phyloP scores from a whole-genome alignment of 2,329 filamentous ascomycete species.

The Harringtonia aguacate region DNA sequence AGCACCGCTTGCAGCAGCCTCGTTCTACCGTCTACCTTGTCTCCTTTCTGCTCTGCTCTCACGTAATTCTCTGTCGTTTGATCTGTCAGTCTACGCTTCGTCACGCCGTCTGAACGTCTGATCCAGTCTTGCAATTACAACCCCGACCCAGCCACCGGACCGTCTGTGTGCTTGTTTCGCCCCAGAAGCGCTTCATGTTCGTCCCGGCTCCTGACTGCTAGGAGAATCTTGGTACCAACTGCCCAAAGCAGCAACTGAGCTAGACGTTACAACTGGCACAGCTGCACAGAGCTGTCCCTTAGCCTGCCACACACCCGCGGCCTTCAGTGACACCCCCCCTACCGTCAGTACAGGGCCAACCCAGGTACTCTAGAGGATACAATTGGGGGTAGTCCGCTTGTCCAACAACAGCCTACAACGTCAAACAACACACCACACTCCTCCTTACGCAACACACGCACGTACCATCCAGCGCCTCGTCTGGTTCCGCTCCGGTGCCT shows the following conservation, averaged over 20 bases:
- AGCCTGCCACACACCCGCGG: neutral
- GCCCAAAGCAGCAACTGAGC: conserved; percentile 8
- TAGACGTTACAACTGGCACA: neutral
- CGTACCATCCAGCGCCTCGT: neutral
- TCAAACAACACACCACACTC: neutral
- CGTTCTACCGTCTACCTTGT: neutral
- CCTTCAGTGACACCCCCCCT: neutral
- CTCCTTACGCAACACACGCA: neutral
- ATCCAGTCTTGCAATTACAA: neutral
- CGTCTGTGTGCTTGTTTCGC: neutral
- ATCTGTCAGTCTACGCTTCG: neutral
- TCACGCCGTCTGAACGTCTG: neutral
- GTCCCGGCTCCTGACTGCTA: too few relatives aligned
- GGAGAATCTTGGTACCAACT: conserved; percentile 3
- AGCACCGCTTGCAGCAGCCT: too few relatives aligned
- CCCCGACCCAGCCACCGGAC: neutral
- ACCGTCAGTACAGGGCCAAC: neutral
- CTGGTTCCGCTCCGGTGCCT: neutral
- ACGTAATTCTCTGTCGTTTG: neutral
- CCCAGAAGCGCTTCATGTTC: neutral
- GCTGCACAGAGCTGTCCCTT: neutral
- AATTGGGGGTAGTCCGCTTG: neutral
- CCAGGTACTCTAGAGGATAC: conserved; percentile 3
- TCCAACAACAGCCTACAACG: conserved; percentile 1
- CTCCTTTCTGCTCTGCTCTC: neutral